Percentiles rank a stretch among this genome's conserved stretches.
Evolutionary conservation across 805 yeast species (phyloP).

Genomic region (Ogataea methylovora): DNA sequence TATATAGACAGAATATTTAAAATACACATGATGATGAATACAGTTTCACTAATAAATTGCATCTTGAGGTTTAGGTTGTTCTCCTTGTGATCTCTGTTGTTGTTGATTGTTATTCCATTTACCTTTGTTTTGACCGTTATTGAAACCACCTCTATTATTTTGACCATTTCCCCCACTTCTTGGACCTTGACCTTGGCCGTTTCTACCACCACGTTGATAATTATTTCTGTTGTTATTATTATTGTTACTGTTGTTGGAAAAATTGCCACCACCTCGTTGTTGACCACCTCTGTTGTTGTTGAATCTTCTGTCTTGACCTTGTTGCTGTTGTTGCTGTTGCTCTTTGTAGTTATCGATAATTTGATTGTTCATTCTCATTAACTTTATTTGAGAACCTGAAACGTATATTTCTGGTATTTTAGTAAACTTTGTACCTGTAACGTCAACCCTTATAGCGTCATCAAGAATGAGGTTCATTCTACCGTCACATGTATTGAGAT

Average conservation of each 20-base stretch:
- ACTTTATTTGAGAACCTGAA: slow-evolving; percentile 79
- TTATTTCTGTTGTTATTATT: slow-evolving; percentile 12
- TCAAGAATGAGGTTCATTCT: slow-evolving; percentile 91
- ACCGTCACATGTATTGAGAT: slow-evolving; percentile 76
- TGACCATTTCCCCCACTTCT: slow-evolving; percentile 16
- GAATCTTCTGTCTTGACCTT: slow-evolving; percentile 16
- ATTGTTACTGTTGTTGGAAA: slow-evolving; percentile 23
- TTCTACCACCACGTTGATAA: slow-evolving; percentile 10
- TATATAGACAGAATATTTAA: too few relatives aligned
- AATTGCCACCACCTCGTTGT: slow-evolving; percentile 6
- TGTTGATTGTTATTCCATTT: slow-evolving; percentile 6
- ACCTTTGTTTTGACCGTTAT: slow-evolving; percentile 14
- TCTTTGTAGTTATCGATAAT: slow-evolving; percentile 71
- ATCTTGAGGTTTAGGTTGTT: neutral
- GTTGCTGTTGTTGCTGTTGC: slow-evolving; percentile 38
- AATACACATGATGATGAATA: too few relatives aligned
- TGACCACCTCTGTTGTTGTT: neutral
- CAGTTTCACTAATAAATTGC: neutral
- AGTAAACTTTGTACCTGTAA: slow-evolving; percentile 51
- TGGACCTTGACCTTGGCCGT: slow-evolving; percentile 4
- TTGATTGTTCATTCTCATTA: slow-evolving; percentile 67
- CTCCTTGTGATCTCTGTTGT: slow-evolving; percentile 7
- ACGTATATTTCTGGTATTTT: slow-evolving; percentile 71
- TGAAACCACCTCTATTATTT: slow-evolving; percentile 17
- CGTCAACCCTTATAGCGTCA: slow-evolving; percentile 63